phyloP scores from a whole-genome alignment of 2,329 filamentous ascomycete species.

The Seiridium cupressi region DNA sequence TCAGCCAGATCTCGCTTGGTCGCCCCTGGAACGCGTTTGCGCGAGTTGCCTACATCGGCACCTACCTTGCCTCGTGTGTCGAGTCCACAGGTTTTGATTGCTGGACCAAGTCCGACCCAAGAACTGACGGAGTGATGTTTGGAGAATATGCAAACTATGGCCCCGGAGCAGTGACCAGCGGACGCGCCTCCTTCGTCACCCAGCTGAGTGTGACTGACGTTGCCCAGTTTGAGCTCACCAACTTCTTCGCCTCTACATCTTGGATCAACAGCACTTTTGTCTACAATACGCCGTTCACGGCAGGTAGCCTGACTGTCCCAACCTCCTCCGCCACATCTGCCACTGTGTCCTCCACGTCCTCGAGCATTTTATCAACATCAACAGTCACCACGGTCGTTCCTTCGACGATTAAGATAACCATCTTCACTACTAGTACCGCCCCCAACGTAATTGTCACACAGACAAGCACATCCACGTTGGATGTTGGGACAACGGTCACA shows the following conservation, averaged over 20 bases:
- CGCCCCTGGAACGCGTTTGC: slow-evolving; percentile 46
- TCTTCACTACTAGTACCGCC: slow-evolving; percentile 14
- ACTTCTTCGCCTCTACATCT: slow-evolving; percentile 29
- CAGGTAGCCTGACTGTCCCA: slow-evolving; percentile 21
- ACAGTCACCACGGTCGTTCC: slow-evolving; percentile 19
- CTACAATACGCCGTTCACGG: slow-evolving; percentile 32
- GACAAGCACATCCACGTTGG: slow-evolving; percentile 14
- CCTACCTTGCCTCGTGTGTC: slow-evolving; percentile 51
- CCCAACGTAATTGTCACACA: slow-evolving; percentile 19
- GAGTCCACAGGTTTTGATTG: slow-evolving; percentile 57
- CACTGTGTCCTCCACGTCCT: not conserved
- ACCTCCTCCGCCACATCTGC: not conserved
- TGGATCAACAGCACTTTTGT: slow-evolving; percentile 23
- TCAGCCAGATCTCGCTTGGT: slow-evolving; percentile 45
- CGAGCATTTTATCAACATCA: not conserved
- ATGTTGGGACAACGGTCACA: slow-evolving; percentile 7
- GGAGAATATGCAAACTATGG: slow-evolving; percentile 61
- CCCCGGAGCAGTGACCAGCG: slow-evolving; percentile 48
- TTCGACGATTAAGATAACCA: slow-evolving; percentile 18
- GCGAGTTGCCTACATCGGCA: slow-evolving; percentile 47
- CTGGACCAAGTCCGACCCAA: slow-evolving; percentile 48
- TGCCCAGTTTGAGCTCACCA: slow-evolving; percentile 35
- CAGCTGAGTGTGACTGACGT: slow-evolving; percentile 32
- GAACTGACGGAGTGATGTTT: slow-evolving; percentile 51
- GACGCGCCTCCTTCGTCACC: slow-evolving; percentile 42